A percentile compares a stretch with the other conserved stretches of the same genome.
phyloP scores from a whole-genome alignment of 805 yeast species.

The Candida germanica region DNA sequence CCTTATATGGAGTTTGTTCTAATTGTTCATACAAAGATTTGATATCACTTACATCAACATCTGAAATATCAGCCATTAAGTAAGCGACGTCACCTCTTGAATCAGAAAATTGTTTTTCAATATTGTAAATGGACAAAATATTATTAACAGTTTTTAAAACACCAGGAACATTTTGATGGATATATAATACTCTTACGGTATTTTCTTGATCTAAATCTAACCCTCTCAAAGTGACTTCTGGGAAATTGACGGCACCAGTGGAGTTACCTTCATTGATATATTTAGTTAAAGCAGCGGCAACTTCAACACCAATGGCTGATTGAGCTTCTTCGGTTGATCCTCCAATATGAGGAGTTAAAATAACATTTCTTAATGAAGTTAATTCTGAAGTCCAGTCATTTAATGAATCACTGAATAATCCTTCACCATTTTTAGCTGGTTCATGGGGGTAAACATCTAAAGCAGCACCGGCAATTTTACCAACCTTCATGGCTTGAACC shows the following conservation, averaged over 20 bases:
- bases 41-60: constrained; percentile 79
- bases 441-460: constrained; percentile 95
- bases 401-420: constrained; percentile 65
- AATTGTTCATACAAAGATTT: constrained; percentile 79
- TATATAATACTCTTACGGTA: constrained; percentile 89
- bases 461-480: constrained; percentile 96
- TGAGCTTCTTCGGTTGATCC: constrained; percentile 99
- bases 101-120: constrained; percentile 97
- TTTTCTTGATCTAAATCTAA: constrained; percentile 82
- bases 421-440: constrained; percentile 95
- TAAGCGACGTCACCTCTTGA: constrained; percentile 95
- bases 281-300: constrained; percentile 77
- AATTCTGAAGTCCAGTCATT: constrained; percentile 85
- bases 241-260: constrained; percentile 96
- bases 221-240: constrained; percentile 90
- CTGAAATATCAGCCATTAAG: constrained; percentile 94
- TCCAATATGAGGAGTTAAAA: constrained; percentile 96
- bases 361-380: constrained; percentile 77
- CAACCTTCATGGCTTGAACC: constrained; percentile 85
- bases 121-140: constrained; percentile 89
- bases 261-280: constrained; percentile 96
- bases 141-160: constrained; percentile 96
- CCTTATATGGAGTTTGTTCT: constrained; percentile 85
- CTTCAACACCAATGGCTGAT: constrained; percentile 95
- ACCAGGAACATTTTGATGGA: constrained; percentile 98